Evolutionary conservation across 1,139 yeast genomes (phyloP).

Genomic region (Yamadazyma mexicana): DNA sequence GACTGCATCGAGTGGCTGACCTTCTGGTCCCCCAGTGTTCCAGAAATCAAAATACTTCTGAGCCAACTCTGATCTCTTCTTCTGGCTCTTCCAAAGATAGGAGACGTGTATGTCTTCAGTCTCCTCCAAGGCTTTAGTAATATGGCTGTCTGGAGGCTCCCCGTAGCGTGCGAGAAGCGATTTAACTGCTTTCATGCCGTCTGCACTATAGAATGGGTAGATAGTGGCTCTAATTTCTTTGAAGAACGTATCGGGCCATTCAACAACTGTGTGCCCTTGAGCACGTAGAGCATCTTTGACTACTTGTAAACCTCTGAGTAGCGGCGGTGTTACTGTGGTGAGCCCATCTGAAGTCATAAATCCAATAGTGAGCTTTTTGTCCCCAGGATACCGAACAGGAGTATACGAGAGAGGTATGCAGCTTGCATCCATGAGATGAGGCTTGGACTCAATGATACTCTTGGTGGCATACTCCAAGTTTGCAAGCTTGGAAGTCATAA

Average conservation of each 20-base stretch:
- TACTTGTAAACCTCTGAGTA: conserved; percentile 9
- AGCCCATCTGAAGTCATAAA: conserved; percentile 14
- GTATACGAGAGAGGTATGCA: conserved; percentile 12
- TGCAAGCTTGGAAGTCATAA: conserved; percentile 6
- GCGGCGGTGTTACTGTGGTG: conserved; percentile 11
- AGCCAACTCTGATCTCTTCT: conserved; percentile 9
- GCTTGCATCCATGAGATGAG: conserved; percentile 11
- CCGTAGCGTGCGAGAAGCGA: conserved; percentile 9
- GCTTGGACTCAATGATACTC: conserved; percentile 9
- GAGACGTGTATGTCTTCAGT: conserved; percentile 12
- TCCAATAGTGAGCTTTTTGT: conserved; percentile 11
- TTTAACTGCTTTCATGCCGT: conserved; percentile 15
- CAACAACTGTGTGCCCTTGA: conserved; percentile 12
- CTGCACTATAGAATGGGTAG: conserved; percentile 15
- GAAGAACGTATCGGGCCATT: conserved; percentile 13
- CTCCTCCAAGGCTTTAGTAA: conserved; percentile 5
- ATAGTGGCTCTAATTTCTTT: conserved; percentile 14
- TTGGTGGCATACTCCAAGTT: conserved; percentile 7
- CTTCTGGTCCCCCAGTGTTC: conserved; percentile 6
- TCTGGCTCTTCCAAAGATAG: conserved; percentile 15
- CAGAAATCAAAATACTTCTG: conserved; percentile 13
- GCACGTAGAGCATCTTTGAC: conserved; percentile 7
- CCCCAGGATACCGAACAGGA: not conserved
- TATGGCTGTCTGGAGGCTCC: conserved; percentile 15
- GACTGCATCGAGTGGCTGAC: conserved; percentile 9